Percentiles rank a stretch among this genome's conserved stretches.
phyloP scores from a whole-genome alignment of 2,329 filamentous ascomycete species.

The Fusarium succisae region DNA sequence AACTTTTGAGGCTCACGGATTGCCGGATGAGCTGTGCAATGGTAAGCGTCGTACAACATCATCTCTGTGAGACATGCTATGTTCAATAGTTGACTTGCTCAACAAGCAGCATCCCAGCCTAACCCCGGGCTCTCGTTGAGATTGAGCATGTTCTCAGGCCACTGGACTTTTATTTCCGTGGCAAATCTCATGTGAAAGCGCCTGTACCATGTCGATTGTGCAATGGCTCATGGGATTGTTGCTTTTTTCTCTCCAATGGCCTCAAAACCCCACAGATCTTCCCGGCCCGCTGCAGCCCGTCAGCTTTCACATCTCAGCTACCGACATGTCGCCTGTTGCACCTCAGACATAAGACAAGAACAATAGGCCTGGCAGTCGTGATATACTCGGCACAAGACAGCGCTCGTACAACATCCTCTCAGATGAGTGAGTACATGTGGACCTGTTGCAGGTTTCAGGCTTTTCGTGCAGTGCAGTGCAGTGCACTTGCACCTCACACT shows the following conservation, averaged over 20 bases:
- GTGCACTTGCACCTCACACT: neutral
- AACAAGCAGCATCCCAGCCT: constrained; percentile 9
- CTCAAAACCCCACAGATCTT: constrained; percentile 33
- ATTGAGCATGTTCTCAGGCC: neutral
- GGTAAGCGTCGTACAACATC: constrained; percentile 1
- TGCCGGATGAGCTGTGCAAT: constrained; percentile 9
- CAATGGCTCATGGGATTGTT: constrained; percentile 4
- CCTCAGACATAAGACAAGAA: constrained; percentile 5
- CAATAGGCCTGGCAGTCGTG: neutral
- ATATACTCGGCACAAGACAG: neutral
- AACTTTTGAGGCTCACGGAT: constrained; percentile 13
- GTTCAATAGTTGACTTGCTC: constrained; percentile 13
- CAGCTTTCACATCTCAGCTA: constrained; percentile 31
- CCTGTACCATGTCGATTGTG: neutral
- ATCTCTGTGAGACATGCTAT: constrained; percentile 35
- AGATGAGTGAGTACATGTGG: constrained; percentile 9
- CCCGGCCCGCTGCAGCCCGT: constrained; percentile 30
- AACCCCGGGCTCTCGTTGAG: neutral
- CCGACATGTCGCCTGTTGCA: constrained; percentile 20
- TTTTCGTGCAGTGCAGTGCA: neutral
- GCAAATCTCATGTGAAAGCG: neutral
- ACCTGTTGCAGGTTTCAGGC: constrained; percentile 15
- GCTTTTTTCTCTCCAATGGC: constrained; percentile 18
- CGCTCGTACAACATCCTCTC: constrained; percentile 5
- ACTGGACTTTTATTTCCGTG: neutral